Evolutionary conservation across 768 basidiomycete genomes (phyloP).

Genomic region (Lentinula detonsa): DNA sequence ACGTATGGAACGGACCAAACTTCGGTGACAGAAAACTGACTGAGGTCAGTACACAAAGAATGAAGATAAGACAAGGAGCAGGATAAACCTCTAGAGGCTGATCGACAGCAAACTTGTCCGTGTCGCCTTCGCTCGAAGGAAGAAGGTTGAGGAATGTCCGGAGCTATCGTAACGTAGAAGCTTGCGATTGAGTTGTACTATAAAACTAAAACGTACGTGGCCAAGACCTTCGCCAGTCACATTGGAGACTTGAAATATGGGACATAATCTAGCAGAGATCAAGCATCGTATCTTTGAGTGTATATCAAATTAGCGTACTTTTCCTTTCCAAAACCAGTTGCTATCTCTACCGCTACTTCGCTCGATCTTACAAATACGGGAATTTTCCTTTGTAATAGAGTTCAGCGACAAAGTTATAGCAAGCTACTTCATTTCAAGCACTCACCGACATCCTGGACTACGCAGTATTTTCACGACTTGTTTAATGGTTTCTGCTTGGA

Average conservation of each 20-base stretch:
- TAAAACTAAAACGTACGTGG: constrained; percentile 37
- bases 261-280: constrained; percentile 61
- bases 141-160: constrained; percentile 88
- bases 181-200: neutral
- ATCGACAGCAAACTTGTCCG: constrained; percentile 72
- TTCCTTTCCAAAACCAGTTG: constrained; percentile 68
- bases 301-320: constrained; percentile 34
- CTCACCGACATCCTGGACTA: constrained; percentile 87
- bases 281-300: neutral
- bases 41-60: constrained; percentile 24
- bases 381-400: constrained; percentile 47
- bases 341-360: constrained; percentile 77
- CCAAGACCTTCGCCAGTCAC: constrained; percentile 92
- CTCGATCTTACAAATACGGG: constrained; percentile 81
- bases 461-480: constrained; percentile 90
- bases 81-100: constrained; percentile 67
- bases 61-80: constrained; percentile 33
- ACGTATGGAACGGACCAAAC: constrained; percentile 87
- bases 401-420: neutral
- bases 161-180: constrained; percentile 36
- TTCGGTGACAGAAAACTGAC: constrained; percentile 77
- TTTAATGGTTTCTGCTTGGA: constrained; percentile 85
- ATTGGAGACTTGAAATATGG: constrained; percentile 89
- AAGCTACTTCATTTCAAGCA: neutral
- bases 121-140: constrained; percentile 81